These are phyloP conservation scores for Bromus sterilis DNA, from an alignment of 176 grass and related monocot genomes.

Conservation along the genomic window DNA sequence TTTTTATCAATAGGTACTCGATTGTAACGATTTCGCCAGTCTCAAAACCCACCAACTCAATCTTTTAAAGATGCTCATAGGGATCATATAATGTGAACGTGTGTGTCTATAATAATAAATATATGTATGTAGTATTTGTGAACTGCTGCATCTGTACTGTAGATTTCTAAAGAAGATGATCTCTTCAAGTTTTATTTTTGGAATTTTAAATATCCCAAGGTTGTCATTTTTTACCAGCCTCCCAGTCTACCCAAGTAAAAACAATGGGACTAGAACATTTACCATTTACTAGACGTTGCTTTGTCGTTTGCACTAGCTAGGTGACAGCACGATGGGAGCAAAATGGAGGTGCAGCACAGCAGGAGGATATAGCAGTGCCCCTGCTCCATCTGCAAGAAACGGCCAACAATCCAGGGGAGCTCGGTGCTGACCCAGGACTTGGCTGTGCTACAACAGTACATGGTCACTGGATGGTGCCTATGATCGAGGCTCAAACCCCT, in stretches of 20 bases:
- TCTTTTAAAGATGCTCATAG: no score
- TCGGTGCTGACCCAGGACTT: neutral
- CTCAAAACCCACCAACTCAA: no score
- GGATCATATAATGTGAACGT: no score
- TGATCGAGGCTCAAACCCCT: neutral
- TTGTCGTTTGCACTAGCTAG: neutral
- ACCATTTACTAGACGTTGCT: no score
- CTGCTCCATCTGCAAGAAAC: neutral
- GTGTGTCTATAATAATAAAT: no score
- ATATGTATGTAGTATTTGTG: no score
- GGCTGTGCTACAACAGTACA: neutral
- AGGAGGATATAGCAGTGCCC: neutral
- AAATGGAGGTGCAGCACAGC: neutral
- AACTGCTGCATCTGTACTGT: no score
- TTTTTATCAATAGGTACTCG: no score
- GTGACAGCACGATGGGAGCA: neutral
- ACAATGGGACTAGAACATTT: neutral
- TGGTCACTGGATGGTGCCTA: neutral
- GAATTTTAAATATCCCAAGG: neutral
- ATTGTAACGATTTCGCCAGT: no score
- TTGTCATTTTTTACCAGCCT: no score
- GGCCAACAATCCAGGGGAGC: neutral
- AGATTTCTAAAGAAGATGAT: no score
- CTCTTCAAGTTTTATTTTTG: no score
- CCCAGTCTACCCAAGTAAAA: neutral